These are phyloP conservation scores for Smallanthus sonchifolius DNA, from an alignment of 129 eudicot genomes.

Conservation along the genomic window DNA sequence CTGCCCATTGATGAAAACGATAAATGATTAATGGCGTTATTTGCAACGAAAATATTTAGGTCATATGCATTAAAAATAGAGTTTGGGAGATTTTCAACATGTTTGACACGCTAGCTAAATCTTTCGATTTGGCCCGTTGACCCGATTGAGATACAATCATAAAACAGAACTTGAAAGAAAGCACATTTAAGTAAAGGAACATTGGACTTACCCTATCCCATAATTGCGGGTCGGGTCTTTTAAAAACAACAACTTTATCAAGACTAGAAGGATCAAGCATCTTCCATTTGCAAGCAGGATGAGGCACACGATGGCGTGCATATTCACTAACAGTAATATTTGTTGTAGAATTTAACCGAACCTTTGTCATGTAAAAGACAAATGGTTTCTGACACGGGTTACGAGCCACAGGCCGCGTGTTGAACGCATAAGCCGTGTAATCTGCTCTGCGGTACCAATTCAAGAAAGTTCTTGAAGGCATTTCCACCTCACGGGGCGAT, in stretches of 20 bases:
- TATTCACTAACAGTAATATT: conserved; percentile 60
- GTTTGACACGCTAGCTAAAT: background rate
- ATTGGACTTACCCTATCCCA: conserved; percentile 79
- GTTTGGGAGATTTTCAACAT: background rate
- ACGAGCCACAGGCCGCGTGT: conserved; percentile 83
- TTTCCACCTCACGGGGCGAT: conserved; percentile 92
- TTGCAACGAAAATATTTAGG: background rate
- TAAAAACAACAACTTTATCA: conserved; percentile 61
- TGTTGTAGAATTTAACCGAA: conserved; percentile 39
- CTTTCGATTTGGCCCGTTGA: background rate
- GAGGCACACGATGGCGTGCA: conserved; percentile 54
- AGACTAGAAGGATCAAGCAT: conserved; percentile 61
- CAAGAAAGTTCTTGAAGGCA: conserved; percentile 96
- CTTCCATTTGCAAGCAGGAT: conserved; percentile 84
- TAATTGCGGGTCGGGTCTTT: conserved; percentile 68
- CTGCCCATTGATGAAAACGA: background rate
- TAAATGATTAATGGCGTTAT: background rate
- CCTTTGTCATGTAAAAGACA: conserved; percentile 67
- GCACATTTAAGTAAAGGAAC: background rate
- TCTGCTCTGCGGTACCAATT: conserved; percentile 96
- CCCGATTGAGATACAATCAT: background rate
- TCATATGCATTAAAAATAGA: background rate
- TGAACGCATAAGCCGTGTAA: conserved; percentile 90
- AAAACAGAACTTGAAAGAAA: background rate
- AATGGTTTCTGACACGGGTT: conserved; percentile 90